Percentiles rank a stretch among this genome's conserved stretches.
phyloP scores from a whole-genome alignment of 192 early-diverging fungal species.

The Kappamyces sp. region DNA sequence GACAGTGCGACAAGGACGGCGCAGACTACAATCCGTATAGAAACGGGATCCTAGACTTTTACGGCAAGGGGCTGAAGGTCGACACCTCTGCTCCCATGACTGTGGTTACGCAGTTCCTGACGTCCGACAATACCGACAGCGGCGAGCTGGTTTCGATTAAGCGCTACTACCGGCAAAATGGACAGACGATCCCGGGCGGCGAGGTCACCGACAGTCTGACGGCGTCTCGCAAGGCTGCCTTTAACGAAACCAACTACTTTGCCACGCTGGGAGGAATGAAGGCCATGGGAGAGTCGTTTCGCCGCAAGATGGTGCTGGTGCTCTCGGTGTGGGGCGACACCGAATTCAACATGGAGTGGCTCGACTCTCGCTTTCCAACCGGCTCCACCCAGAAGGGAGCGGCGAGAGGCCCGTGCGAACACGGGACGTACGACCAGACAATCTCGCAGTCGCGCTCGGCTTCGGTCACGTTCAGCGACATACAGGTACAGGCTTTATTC shows the following conservation, averaged over 20 bases:
- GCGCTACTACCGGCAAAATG: conserved; percentile 32
- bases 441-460: background rate
- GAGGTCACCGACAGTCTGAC: conserved; percentile 24
- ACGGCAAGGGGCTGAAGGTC: conserved; percentile 28
- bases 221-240: conserved; percentile 24
- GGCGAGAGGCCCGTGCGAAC: conserved; percentile 22
- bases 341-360: conserved; percentile 30
- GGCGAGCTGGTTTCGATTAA: conserved; percentile 29
- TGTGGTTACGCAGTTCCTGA: conserved; percentile 37
- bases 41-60: conserved; percentile 28
- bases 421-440: conserved; percentile 8
- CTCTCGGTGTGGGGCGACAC: conserved; percentile 33
- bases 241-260: conserved; percentile 30
- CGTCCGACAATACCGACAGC: conserved; percentile 28
- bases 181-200: conserved; percentile 20
- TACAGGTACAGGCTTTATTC: background rate
- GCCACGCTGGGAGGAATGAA: conserved; percentile 24
- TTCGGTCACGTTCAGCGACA: conserved; percentile 11
- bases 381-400: conserved; percentile 19
- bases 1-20: conserved; percentile 37
- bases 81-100: conserved; percentile 37
- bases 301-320: conserved; percentile 28
- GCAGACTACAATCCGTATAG: conserved; percentile 36
- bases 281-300: conserved; percentile 24
- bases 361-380: conserved; percentile 29